Percentiles rank a stretch among this genome's conserved stretches.
phyloP scores from a whole-genome alignment of 1,139 yeast genomes.

The Taphrina betulina region DNA sequence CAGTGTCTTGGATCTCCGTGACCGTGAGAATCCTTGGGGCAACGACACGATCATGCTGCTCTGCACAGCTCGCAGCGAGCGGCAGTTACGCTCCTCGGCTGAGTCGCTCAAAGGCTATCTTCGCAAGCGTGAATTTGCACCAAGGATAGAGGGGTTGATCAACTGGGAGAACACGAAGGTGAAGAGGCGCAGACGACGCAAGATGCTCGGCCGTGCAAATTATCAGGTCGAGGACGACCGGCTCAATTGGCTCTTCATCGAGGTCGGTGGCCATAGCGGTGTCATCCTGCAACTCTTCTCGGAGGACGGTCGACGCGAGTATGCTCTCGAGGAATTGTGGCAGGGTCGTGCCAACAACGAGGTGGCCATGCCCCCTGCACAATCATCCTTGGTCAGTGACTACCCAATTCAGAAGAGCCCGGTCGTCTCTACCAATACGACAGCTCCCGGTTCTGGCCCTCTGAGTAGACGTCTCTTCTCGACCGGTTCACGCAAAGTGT shows the following conservation, averaged over 20 bases:
- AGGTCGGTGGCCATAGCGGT: conserved; percentile 19
- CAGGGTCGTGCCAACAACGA: conserved; percentile 13
- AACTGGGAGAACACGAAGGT: conserved; percentile 31
- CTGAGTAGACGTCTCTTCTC: conserved; percentile 8
- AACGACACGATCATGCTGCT: conserved; percentile 23
- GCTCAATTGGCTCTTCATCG: conserved; percentile 23
- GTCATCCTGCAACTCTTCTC: conserved; percentile 25
- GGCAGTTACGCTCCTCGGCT: conserved; percentile 24
- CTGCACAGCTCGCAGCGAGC: conserved; percentile 20
- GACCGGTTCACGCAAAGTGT: background rate
- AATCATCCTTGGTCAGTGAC: no score
- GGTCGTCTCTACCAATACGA: no score
- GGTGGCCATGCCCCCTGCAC: no score
- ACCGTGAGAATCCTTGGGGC: conserved; percentile 28
- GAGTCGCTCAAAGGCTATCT: conserved; percentile 27
- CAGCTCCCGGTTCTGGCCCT: no score
- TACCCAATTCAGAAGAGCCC: no score
- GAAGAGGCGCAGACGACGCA: conserved; percentile 24
- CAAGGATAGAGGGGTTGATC: conserved; percentile 21
- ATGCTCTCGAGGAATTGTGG: conserved; percentile 28
- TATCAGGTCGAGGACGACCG: conserved; percentile 30
- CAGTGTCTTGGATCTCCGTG: conserved; percentile 20
- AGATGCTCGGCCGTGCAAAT: conserved; percentile 27
- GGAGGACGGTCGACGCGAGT: conserved; percentile 23
- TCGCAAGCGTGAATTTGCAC: conserved; percentile 10